Evolutionary conservation across 2,329 filamentous ascomycete species (phyloP).

Genomic region (Penicillium polonicum): DNA sequence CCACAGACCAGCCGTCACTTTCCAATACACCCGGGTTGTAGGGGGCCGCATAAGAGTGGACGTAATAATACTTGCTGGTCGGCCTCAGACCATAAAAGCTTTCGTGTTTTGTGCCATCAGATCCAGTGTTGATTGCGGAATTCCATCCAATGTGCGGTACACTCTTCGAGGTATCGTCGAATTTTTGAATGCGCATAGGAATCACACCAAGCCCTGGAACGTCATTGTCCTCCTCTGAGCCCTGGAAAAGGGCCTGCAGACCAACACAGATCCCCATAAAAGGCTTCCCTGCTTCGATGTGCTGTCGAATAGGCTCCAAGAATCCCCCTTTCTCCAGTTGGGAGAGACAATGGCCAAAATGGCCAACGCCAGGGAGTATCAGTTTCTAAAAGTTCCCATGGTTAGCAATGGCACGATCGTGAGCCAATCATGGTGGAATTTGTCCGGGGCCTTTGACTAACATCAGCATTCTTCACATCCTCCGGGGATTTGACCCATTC

Average conservation of each 20-base stretch:
- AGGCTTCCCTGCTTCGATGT: conserved; percentile 88
- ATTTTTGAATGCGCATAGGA: conserved; percentile 68
- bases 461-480: conserved; percentile 81
- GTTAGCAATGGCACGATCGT: background rate
- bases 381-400: conserved; percentile 64
- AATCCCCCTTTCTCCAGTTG: conserved; percentile 82
- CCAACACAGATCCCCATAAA: conserved; percentile 99
- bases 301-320: conserved; percentile 73
- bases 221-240: conserved; percentile 73
- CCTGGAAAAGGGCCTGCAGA: conserved; percentile 82
- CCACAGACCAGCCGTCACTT: conserved; percentile 83
- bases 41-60: conserved; percentile 86
- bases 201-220: conserved; percentile 76
- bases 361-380: conserved; percentile 92
- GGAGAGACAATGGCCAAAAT: conserved; percentile 92
- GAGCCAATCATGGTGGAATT: background rate
- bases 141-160: conserved; percentile 99
- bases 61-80: conserved; percentile 95
- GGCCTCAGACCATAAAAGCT: conserved; percentile 76
- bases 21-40: conserved; percentile 74
- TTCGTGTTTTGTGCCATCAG: conserved; percentile 43
- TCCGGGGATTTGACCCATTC: conserved; percentile 86
- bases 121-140: conserved; percentile 63
- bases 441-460: conserved; percentile 44
- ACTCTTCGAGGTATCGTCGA: conserved; percentile 74